Percentiles rank a stretch among this genome's conserved stretches.
Conservation (phyloP, 768 basidiomycete genomes). For the Boletus reticulatus region DNA sequence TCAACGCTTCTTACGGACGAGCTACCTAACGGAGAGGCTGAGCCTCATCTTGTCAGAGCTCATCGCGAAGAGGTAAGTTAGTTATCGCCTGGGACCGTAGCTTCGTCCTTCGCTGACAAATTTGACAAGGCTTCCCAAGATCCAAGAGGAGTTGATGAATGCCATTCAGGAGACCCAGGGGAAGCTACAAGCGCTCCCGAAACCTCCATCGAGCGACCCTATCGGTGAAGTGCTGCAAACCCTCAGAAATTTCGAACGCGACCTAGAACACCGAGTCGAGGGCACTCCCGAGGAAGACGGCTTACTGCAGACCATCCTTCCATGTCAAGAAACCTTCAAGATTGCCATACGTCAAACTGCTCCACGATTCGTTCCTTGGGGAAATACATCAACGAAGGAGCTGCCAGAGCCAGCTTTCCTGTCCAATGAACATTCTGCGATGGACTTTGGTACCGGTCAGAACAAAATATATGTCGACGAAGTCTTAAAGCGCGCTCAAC, state of each 20-base stretch:
- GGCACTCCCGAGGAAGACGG: conserved; percentile 54
- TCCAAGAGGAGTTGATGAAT: conserved; percentile 54
- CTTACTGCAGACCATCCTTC: conserved; percentile 54
- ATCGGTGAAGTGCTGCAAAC: conserved; percentile 51
- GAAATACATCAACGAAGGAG: conserved; percentile 9
- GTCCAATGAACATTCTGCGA: conserved; percentile 35
- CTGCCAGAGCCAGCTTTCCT: conserved; percentile 32
- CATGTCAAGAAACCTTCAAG: conserved; percentile 47
- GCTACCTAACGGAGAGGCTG: conserved; percentile 53
- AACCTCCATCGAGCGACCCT: conserved; percentile 53
- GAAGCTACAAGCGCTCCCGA: conserved; percentile 39
- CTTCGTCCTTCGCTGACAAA: background rate
- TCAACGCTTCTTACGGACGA: conserved; percentile 54
- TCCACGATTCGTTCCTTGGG: conserved; percentile 55
- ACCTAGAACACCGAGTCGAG: conserved; percentile 46
- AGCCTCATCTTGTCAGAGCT: conserved; percentile 61
- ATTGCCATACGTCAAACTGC: conserved; percentile 48
- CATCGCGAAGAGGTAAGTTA: conserved; percentile 55
- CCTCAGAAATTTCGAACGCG: conserved; percentile 45
- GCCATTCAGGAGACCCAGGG: conserved; percentile 41
- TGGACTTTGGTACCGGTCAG: background rate
- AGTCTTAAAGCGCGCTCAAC: conserved; percentile 43
- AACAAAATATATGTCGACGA: conserved; percentile 48
- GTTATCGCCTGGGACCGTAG: no score
- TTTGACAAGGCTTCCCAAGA: conserved; percentile 52